Evolutionary conservation across 2,329 filamentous ascomycete genomes (phyloP).

Genomic region (Bipolaris zeicola): DNA sequence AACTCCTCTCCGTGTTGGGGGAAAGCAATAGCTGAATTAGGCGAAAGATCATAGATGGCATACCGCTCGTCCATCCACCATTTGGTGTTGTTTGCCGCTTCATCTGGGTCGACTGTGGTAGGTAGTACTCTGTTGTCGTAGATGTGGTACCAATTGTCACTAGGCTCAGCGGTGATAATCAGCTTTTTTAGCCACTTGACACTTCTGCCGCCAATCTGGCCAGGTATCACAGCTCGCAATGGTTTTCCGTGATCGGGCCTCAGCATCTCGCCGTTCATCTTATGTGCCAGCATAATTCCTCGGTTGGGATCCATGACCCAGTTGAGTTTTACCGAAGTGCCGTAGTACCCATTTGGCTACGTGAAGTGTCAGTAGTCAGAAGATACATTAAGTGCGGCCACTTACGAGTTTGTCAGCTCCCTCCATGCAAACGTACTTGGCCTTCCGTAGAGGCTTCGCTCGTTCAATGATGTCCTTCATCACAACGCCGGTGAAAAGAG

Average conservation of each 20-base stretch:
- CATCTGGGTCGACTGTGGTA: conserved; percentile 82
- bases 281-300: conserved; percentile 85
- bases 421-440: conserved; percentile 87
- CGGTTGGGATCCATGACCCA: conserved; percentile 84
- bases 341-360: conserved; percentile 83
- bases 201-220: conserved; percentile 88
- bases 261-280: conserved; percentile 85
- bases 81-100: conserved; percentile 71
- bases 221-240: conserved; percentile 80
- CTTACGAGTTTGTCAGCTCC: conserved; percentile 77
- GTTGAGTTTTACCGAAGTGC: conserved; percentile 84
- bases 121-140: conserved; percentile 91
- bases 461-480: conserved; percentile 72
- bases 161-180: conserved; percentile 76
- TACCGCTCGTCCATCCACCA: conserved; percentile 91
- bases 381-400: not conserved
- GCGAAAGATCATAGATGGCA: conserved; percentile 89
- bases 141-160: conserved; percentile 94
- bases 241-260: conserved; percentile 86
- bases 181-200: conserved; percentile 91
- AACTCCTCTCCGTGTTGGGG: conserved; percentile 78
- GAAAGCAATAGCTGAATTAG: conserved; percentile 81
- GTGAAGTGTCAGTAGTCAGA: conserved; percentile 14
- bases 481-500: conserved; percentile 82
- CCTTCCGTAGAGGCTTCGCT: conserved; percentile 71